Percentiles rank a stretch among this genome's conserved stretches.
Evolutionary conservation across 805 yeast species (phyloP).

Genomic region (Metschnikowia amazonensis): DNA sequence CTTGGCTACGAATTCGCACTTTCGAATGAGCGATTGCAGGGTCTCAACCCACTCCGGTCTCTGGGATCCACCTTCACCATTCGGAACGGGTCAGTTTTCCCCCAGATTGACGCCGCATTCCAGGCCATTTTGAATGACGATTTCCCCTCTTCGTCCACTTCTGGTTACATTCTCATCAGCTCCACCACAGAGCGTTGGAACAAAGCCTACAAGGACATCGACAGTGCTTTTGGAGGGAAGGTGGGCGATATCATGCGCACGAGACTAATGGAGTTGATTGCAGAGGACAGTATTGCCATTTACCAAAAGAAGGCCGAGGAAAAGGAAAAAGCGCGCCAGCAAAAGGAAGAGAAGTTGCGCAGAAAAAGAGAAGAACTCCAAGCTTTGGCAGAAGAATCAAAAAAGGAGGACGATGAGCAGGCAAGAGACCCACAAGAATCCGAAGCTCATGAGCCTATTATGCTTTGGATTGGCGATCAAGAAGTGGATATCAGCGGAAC

Average conservation of each 20-base stretch:
- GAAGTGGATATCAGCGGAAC: conserved; percentile 85
- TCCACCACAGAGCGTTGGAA: conserved; percentile 69
- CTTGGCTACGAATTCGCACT: neutral
- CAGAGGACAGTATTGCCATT: conserved; percentile 44
- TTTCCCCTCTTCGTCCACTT: conserved; percentile 9
- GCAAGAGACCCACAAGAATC: conserved; percentile 1
- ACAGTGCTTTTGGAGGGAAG: neutral
- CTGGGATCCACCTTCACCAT: conserved; percentile 1
- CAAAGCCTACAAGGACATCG: conserved; percentile 29
- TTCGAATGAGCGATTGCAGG: neutral
- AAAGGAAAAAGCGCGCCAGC: conserved; percentile 22
- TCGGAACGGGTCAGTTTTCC: conserved; percentile 7
- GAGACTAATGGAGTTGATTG: conserved; percentile 32
- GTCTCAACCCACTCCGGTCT: neutral
- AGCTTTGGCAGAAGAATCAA: conserved; percentile 26
- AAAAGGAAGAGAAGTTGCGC: conserved; percentile 28
- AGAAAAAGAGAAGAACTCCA: conserved; percentile 31
- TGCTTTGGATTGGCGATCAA: conserved; percentile 70
- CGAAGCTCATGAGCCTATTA: conserved; percentile 44
- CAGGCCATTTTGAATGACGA: conserved; percentile 17
- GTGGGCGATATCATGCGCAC: conserved; percentile 2
- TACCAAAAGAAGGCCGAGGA: conserved; percentile 28
- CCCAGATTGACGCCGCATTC: conserved; percentile 26
- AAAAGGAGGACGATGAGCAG: conserved; percentile 16
- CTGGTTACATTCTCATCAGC: conserved; percentile 26